These are phyloP conservation scores for Phaeomoniella chlamydospora DNA, from an alignment of 2,329 filamentous ascomycete species.

Conservation along the genomic window DNA sequence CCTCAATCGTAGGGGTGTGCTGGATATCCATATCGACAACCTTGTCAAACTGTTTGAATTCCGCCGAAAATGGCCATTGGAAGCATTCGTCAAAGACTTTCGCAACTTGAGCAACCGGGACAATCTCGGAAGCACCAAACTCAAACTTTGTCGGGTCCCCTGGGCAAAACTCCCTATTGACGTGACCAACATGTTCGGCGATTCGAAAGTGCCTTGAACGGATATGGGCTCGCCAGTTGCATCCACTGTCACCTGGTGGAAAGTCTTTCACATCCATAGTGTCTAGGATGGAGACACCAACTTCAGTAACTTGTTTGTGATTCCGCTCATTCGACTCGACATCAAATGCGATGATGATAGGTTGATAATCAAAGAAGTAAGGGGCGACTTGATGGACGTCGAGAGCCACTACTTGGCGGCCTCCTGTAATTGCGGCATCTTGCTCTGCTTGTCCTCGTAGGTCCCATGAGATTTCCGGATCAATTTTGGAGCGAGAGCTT, in stretches of 20 bases:
- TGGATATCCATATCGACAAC: too few species aligned
- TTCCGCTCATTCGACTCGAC: slow-evolving; percentile 65
- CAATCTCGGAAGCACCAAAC: slow-evolving; percentile 44
- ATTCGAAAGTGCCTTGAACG: slow-evolving; percentile 63
- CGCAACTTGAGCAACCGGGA: slow-evolving; percentile 30
- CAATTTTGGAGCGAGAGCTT: slow-evolving; percentile 4
- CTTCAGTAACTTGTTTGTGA: slow-evolving; percentile 59
- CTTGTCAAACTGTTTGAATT: slow-evolving; percentile 11
- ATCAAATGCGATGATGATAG: slow-evolving; percentile 67
- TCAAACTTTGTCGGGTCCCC: slow-evolving; percentile 71
- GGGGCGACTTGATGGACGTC: slow-evolving; percentile 30
- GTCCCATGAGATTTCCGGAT: slow-evolving; percentile 11
- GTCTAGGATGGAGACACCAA: slow-evolving; percentile 73
- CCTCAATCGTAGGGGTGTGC: neutral
- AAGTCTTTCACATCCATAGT: slow-evolving; percentile 42
- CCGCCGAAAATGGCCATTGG: slow-evolving; percentile 35
- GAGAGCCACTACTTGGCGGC: slow-evolving; percentile 18
- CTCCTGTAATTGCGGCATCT: slow-evolving; percentile 12
- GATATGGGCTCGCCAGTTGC: slow-evolving; percentile 55
- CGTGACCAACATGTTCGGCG: slow-evolving; percentile 48
- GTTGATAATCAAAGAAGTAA: slow-evolving; percentile 34
- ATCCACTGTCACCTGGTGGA: slow-evolving; percentile 45
- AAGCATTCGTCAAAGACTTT: slow-evolving; percentile 39
- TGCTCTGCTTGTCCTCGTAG: slow-evolving; percentile 11
- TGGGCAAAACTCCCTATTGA: slow-evolving; percentile 53